Evolutionary conservation across 495 filamentous ascomycete species (phyloP).

Genomic region (Xeromyces bisporus): DNA sequence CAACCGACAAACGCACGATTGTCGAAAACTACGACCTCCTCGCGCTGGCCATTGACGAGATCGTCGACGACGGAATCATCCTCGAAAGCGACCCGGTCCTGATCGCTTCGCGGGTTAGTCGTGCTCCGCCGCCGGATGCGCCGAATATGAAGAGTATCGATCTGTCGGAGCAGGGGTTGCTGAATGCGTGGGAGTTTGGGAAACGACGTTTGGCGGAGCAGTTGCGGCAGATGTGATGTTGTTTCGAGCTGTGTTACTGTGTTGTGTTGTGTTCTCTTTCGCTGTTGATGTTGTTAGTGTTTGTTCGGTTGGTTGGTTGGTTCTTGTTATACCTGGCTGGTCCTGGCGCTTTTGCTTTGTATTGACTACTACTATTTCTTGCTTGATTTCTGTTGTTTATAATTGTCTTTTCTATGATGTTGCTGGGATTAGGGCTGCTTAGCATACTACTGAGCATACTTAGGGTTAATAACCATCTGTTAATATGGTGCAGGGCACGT

Average conservation of each 20-base stretch:
- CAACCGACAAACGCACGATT: conserved; percentile 91
- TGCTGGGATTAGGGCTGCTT: no score
- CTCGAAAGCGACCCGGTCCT: conserved; percentile 91
- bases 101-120: conserved; percentile 77
- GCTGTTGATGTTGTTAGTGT: conserved; percentile 9
- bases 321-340: conserved; percentile 23
- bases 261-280: conserved; percentile 6
- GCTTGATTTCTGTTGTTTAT: no score
- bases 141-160: conserved; percentile 82
- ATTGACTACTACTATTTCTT: no score
- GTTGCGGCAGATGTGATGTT: conserved; percentile 51
- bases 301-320: conserved; percentile 12
- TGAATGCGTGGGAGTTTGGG: conserved; percentile 90
- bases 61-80: conserved; percentile 91
- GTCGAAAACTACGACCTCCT: conserved; percentile 95
- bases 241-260: conserved; percentile 24
- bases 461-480: no score
- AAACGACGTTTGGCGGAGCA: conserved; percentile 83
- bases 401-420: no score
- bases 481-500: no score
- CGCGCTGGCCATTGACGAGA: conserved; percentile 84
- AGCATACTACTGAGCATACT: no score
- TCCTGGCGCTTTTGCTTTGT: no score
- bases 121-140: conserved; percentile 79
- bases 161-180: conserved; percentile 84